Conservation (phyloP, 768 basidiomycete genomes). For the Suillus paluster region DNA sequence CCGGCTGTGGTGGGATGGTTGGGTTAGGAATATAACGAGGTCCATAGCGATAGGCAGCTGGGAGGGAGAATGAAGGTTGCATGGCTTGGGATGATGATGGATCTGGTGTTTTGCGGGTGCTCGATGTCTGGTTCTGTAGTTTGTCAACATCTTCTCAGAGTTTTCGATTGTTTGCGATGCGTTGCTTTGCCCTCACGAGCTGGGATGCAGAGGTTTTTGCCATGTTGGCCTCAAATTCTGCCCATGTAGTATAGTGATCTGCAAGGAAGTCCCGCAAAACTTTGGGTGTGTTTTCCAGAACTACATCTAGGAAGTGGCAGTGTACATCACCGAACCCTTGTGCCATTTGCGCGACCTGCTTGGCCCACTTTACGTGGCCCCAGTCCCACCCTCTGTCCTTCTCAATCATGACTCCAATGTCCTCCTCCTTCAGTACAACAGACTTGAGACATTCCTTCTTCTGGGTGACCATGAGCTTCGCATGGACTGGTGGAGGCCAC, state of each 20-base stretch:
- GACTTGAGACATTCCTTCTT: not conserved
- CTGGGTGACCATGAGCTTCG: not conserved
- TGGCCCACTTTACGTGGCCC: not conserved
- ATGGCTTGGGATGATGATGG: too few relatives aligned
- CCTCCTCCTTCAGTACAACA: not conserved
- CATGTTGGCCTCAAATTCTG: not conserved
- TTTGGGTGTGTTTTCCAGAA: not conserved
- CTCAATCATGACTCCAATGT: too few relatives aligned
- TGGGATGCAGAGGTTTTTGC: not conserved
- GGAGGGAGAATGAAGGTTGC: too few relatives aligned
- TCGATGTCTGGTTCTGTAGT: too few relatives aligned
- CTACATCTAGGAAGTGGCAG: not conserved
- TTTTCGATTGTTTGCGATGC: not conserved
- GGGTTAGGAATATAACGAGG: too few relatives aligned
- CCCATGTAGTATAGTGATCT: not conserved
- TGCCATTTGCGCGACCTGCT: not conserved
- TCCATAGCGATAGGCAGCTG: too few relatives aligned
- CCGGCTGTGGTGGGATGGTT: too few relatives aligned
- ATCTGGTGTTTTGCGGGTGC: too few relatives aligned
- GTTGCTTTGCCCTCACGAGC: not conserved
- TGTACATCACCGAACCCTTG: not conserved
- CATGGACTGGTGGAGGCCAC: too few relatives aligned
- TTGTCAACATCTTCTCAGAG: too few relatives aligned
- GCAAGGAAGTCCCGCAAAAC: not conserved
- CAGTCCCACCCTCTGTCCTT: not conserved